Evolutionary conservation across 192 early-diverging fungal genomes (phyloP).

Genomic region (Funneliformis mosseae): DNA sequence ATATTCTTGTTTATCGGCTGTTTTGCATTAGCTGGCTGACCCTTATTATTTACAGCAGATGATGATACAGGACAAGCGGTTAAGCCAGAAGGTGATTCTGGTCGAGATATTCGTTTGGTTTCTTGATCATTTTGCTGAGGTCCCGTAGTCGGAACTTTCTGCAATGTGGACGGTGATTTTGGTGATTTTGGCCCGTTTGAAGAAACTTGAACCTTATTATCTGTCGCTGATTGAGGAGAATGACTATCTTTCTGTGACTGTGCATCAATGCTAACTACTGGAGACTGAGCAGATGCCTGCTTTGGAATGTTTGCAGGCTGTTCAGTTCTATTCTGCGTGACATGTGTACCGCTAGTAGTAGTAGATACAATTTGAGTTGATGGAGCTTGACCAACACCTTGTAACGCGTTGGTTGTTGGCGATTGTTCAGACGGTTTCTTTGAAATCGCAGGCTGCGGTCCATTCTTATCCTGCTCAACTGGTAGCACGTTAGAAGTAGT

Average conservation of each 20-base stretch:
- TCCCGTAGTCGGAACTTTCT: background rate
- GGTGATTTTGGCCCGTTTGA: background rate
- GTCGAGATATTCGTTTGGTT: background rate
- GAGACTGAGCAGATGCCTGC: background rate
- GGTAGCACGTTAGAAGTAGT: constrained; percentile 6
- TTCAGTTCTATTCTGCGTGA: background rate
- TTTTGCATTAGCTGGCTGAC: background rate
- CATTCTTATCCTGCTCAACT: background rate
- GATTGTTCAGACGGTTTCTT: background rate
- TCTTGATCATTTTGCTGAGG: background rate
- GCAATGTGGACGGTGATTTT: background rate
- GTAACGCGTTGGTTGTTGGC: constrained; percentile 5
- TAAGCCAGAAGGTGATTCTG: background rate
- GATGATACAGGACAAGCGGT: background rate
- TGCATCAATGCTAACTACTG: background rate
- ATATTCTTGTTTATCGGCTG: background rate
- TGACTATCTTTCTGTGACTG: background rate
- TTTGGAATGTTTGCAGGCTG: background rate
- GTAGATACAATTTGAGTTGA: constrained; percentile 20
- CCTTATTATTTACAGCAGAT: background rate
- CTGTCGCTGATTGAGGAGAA: background rate
- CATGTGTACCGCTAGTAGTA: background rate
- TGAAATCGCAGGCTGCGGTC: background rate
- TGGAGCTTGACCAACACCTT: constrained; percentile 36
- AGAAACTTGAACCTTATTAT: background rate